Evolutionary conservation across 2,329 filamentous ascomycete species (phyloP), one percentile per base, ranked within the genome.

Genomic region (Paraphoma sp.): DNA sequence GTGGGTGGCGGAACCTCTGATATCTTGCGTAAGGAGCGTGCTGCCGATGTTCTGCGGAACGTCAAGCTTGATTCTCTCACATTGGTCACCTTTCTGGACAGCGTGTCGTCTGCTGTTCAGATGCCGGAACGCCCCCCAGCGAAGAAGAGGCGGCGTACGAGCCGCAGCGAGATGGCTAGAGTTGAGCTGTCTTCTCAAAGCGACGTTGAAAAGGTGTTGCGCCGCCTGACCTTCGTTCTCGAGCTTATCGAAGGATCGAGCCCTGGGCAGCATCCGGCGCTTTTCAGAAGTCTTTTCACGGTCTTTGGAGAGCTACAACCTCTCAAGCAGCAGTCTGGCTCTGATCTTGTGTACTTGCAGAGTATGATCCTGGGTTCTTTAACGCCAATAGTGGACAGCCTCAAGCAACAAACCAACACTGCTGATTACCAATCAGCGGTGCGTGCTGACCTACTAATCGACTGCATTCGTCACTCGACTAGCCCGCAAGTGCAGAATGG

Each of bases 401-500:
- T 91, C 68, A 91, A 90, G 66, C 63, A 68, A 40, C 66, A 72
- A 46, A 67, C 73, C 6, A 73, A 79, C 30, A 80, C 89, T 41
- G 84, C 86, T 55, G 88, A 96, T 54, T 92, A 96, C 73, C 87
- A 87, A 45, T 89, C 91, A 2, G 88, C 88, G 38, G 90, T 97
- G 40, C 89, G 96, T 54, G 91, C 92, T 3, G 95, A 99, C 74
- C 79, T 98, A 45, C 87, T 99, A 52, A 93, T 98, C 47, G 93
- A 96, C 71, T 97, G 93, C 79, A 91, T 99, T 44, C 91, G 96
- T 70, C 93, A 92, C 59, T 96, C 93, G 0, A 87, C 91, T 28
- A 97, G 91, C 74, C 93, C 93, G 0, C 92, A 97, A 62, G 93
- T 99, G 6, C 96, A 98, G 73, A 97, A 96, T 71, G 88, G 90